A percentile compares a stretch with the other conserved stretches of the same genome.
Evolutionary conservation across 768 basidiomycete species (phyloP).

Genomic region (Lyophyllum shimeji): DNA sequence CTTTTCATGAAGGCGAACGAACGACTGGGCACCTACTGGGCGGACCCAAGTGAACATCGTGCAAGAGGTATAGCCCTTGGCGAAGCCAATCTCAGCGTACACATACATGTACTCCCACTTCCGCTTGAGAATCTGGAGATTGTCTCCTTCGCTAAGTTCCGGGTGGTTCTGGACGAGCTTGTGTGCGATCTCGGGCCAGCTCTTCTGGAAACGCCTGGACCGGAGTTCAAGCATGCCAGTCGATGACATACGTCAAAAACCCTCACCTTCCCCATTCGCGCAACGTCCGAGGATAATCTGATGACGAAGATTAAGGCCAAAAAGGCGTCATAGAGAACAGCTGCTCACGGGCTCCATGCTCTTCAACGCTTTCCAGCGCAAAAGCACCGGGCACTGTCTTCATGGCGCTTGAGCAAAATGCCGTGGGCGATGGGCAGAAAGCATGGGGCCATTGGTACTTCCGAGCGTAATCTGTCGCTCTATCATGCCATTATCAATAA

Average conservation of each 20-base stretch:
- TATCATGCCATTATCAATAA: slow-evolving; percentile 3
- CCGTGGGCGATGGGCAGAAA: slow-evolving; percentile 19
- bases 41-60: slow-evolving; percentile 11
- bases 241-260: not conserved
- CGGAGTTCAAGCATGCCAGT: not conserved
- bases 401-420: slow-evolving; percentile 15
- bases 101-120: slow-evolving; percentile 32
- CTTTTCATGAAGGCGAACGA: not conserved
- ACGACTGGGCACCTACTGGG: slow-evolving; percentile 1
- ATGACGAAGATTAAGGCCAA: not conserved
- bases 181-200: slow-evolving; percentile 4
- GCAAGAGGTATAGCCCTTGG: slow-evolving; percentile 13
- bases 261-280: slow-evolving; percentile 31
- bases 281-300: slow-evolving; percentile 21
- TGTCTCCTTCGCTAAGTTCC: slow-evolving; percentile 15
- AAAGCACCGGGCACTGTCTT: slow-evolving; percentile 19
- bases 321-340: not conserved
- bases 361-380: slow-evolving; percentile 20
- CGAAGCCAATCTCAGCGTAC: slow-evolving; percentile 20
- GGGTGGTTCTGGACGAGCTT: slow-evolving; percentile 11
- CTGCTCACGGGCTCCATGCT: slow-evolving; percentile 19
- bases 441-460: slow-evolving; percentile 30
- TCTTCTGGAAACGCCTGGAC: slow-evolving; percentile 15
- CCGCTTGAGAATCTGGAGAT: slow-evolving; percentile 35
- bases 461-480: slow-evolving; percentile 24